Evolutionary conservation across 2,329 filamentous ascomycete species (phyloP), one percentile per base, ranked within the genome.

Genomic region (Pyricularia sp.): DNA sequence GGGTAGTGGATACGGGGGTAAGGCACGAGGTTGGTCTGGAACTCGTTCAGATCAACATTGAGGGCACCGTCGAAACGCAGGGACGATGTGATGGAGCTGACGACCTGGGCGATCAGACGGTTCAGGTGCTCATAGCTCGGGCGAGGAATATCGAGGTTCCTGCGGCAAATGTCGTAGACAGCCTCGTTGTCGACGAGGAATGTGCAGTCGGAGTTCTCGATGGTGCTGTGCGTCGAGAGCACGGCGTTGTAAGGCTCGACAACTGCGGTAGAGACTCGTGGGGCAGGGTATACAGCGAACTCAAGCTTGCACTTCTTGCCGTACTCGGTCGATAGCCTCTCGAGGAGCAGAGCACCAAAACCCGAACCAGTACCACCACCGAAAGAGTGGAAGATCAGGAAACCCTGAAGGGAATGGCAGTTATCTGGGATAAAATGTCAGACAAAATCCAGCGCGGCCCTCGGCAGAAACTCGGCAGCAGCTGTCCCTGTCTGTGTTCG

Each of bases 301-400:
- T 89, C 87, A 67, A 89, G 86, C 83, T 89, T 90, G 77, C 82
- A 87, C 82, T 89, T 89, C 82, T 89, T 89, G 78, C 85, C 86
- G 71, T 87, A 90, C 76, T 89, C 87, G 70, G 84, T 84, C n/a
- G 87, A 83, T 65, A 90, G 85, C 69, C 86, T 86, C 80, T 89
- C 87, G 53, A 89, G 83, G 68, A 89, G 80, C 60, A 90, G 86
- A 68, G 87, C 85, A 72, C 87, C 87, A 74, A 89, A 89, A 70
- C 87, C 87, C 69, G 87, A 89, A 68, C 87, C 87, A 66, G 87
- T 90, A 75, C 87, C 87, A 72, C 87, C 87, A 71, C 87, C 87
- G 69, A 89, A 89, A 13, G 87, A 90, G 79, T 89, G 87, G 81
- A 89, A 89, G 76, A 89, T 84, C 65, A 89, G 77, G 81, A 90